Percentiles rank a stretch among this genome's conserved stretches.
Conservation (phyloP, 1,284 basidiomycete species). For the Termitomyces sp. region DNA sequence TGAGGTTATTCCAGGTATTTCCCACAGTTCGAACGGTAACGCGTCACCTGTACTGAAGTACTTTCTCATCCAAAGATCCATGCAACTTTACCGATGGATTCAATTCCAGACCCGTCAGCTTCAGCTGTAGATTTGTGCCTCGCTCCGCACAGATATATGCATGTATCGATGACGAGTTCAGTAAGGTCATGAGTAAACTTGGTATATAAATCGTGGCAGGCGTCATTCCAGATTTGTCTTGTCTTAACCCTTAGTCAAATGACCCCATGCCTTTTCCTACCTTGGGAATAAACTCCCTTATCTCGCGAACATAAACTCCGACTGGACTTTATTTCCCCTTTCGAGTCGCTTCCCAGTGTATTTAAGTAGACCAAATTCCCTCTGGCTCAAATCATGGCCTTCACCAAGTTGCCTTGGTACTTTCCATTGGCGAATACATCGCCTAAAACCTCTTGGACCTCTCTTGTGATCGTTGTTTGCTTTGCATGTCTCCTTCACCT, state of each 20-base stretch:
- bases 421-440: not conserved
- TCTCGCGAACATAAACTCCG: not conserved
- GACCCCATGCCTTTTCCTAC: not conserved
- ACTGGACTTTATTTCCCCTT: not conserved
- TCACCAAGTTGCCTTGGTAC: not conserved
- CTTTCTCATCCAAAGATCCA: constrained; percentile 20
- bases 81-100: constrained; percentile 40
- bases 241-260: not conserved
- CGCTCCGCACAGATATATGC: constrained; percentile 21
- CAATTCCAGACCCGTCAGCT: constrained; percentile 40
- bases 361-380: not conserved
- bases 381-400: not conserved
- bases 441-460: not conserved
- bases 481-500: constrained; percentile 4
- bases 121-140: constrained; percentile 32
- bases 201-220: not conserved
- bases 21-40: not conserved
- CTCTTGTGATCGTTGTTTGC: not conserved
- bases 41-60: not conserved
- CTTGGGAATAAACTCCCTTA: not conserved
- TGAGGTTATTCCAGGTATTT: constrained; percentile 21
- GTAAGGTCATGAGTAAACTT: constrained; percentile 6
- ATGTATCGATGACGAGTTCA: constrained; percentile 21
- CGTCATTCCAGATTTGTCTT: not conserved
- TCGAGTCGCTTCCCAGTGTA: not conserved